Percentiles rank a stretch among this genome's conserved stretches.
phyloP scores from a whole-genome alignment of 1,284 basidiomycete species.

The Malassezia dermatis region DNA sequence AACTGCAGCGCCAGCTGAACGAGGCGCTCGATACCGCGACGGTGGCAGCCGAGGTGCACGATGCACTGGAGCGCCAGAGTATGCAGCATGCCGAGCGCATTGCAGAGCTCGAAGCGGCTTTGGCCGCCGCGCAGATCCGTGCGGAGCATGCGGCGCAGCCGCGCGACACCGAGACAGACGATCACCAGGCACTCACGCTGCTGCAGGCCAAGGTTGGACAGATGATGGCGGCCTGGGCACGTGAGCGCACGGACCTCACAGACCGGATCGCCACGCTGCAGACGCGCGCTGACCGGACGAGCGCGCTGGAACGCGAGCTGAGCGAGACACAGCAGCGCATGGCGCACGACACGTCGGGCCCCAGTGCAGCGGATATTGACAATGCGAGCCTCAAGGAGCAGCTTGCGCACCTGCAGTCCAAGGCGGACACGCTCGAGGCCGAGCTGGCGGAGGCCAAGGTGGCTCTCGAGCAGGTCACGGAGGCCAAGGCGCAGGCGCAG shows the following conservation, averaged over 20 bases:
- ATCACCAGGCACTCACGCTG: neutral
- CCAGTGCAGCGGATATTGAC: conserved; percentile 71
- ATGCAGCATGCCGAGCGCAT: conserved; percentile 49
- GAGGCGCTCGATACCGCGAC: conserved; percentile 38
- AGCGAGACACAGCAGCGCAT: conserved; percentile 20
- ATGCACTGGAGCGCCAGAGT: conserved; percentile 51
- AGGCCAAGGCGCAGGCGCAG: conserved; percentile 52
- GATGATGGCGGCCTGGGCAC: conserved; percentile 33
- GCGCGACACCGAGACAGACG: conserved; percentile 2
- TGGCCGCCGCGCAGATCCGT: conserved; percentile 1
- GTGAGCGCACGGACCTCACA: conserved; percentile 23
- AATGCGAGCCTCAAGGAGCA: conserved; percentile 83
- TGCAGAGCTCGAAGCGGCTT: conserved; percentile 12
- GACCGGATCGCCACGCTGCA: conserved; percentile 67
- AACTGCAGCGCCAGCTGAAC: conserved; percentile 20
- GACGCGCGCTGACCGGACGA: conserved; percentile 62
- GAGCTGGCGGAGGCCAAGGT: conserved; percentile 61
- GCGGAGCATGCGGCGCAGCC: conserved; percentile 1
- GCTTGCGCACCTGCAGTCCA: conserved; percentile 69
- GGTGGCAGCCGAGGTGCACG: conserved; percentile 51
- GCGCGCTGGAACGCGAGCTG: conserved; percentile 24
- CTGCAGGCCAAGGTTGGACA: conserved; percentile 26
- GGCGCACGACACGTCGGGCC: conserved; percentile 31
- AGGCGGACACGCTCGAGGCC: conserved; percentile 68
- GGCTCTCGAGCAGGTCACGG: neutral